Conservation (phyloP, 768 basidiomycete species). For the Boletellus ananas region DNA sequence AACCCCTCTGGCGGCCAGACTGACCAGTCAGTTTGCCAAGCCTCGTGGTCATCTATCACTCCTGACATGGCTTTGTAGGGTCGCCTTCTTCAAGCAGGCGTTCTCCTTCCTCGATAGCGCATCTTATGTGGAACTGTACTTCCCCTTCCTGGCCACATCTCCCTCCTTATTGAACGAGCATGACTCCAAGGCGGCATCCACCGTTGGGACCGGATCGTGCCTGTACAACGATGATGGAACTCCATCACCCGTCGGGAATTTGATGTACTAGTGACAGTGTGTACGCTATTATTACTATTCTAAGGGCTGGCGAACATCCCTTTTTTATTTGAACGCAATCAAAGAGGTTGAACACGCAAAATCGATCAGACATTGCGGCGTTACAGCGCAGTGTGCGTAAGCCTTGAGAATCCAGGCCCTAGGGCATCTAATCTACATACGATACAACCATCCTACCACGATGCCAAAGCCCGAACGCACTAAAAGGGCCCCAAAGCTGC, state of each 20-base stretch:
- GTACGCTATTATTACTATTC: neutral
- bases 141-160: conserved; percentile 36
- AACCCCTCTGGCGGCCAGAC: conserved; percentile 18
- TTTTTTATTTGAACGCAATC: neutral
- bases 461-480: no score
- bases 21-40: conserved; percentile 23
- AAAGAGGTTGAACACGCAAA: no score
- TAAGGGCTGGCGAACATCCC: neutral
- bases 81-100: conserved; percentile 32
- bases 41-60: neutral
- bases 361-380: no score
- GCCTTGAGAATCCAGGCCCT: no score
- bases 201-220: conserved; percentile 30
- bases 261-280: conserved; percentile 19
- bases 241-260: conserved; percentile 21
- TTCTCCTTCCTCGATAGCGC: conserved; percentile 33
- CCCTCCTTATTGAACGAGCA: conserved; percentile 22
- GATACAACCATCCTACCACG: no score
- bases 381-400: no score
- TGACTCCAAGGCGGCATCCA: conserved; percentile 9
- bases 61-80: conserved; percentile 16
- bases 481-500: no score
- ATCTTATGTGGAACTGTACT: conserved; percentile 33
- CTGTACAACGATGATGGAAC: conserved; percentile 31
- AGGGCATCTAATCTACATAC: no score